Evolutionary conservation across 2,329 filamentous ascomycete genomes (phyloP).

Genomic region (Pseudogymnoascus sp.): DNA sequence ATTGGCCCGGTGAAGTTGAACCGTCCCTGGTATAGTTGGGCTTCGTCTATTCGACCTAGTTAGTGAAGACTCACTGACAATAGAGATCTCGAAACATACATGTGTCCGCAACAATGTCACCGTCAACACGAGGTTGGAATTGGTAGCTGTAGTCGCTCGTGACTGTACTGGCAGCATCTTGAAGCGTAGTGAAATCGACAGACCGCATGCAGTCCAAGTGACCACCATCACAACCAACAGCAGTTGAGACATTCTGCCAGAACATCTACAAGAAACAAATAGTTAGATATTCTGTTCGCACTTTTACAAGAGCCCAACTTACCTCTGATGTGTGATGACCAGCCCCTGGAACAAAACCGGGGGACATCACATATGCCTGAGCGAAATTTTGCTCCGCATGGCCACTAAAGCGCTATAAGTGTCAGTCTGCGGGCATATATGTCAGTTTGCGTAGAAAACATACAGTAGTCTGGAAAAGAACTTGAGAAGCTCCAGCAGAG

Average conservation of each 20-base stretch:
- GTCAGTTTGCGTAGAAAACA: not conserved
- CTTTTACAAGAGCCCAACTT: not conserved
- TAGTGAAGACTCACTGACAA: not conserved
- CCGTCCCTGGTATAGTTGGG: slow-evolving; percentile 28
- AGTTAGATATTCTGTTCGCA: not conserved
- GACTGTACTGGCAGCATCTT: slow-evolving; percentile 21
- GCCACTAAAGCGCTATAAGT: slow-evolving; percentile 24
- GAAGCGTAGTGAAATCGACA: slow-evolving; percentile 26
- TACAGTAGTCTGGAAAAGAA: slow-evolving; percentile 28
- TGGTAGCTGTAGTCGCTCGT: slow-evolving; percentile 26
- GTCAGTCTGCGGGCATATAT: not conserved
- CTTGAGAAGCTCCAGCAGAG: slow-evolving; percentile 38
- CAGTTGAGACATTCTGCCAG: slow-evolving; percentile 25
- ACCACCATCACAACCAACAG: slow-evolving; percentile 26
- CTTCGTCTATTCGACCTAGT: slow-evolving; percentile 21
- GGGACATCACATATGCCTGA: slow-evolving; percentile 27
- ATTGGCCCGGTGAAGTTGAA: slow-evolving; percentile 30
- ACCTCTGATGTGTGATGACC: slow-evolving; percentile 28
- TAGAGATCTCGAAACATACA: slow-evolving; percentile 14
- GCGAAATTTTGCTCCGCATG: slow-evolving; percentile 26
- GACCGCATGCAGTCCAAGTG: slow-evolving; percentile 25
- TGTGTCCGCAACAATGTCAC: slow-evolving; percentile 29
- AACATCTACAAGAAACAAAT: slow-evolving; percentile 12
- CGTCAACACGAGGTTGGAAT: slow-evolving; percentile 31
- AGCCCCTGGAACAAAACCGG: slow-evolving; percentile 29